Base-by-base conservation (phyloP, 2,329 filamentous ascomycete genomes). In the Scytalidium lignicola region DNA sequence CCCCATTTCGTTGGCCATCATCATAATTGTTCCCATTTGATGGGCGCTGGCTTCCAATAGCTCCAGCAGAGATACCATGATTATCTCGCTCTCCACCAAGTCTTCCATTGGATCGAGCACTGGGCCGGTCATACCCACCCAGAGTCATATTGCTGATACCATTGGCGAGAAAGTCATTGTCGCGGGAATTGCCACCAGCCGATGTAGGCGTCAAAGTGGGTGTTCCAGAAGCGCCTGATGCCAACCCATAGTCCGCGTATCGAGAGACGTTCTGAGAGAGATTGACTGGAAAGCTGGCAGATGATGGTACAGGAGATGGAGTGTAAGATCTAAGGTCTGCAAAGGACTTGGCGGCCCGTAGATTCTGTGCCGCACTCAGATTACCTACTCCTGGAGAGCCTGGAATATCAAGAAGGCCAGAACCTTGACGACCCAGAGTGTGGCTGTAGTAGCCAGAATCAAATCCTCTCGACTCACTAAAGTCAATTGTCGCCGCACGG, bases 401-500 rank as follows among this genome's bases (percentile, higher is more conserved):
- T n/a, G 91, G 83, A 50, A 93, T 83, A 64, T 91, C 88, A 32
- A 97, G 75, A n/a, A 91, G 90, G 23, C 78, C 80, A 12, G 88
- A 88, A 22, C 86, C 85, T 58, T 92, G 89, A 55, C 92, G 83
- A 19, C 88, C 85, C 51, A 96, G 79, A 2, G 86, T 80, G 60
- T 84, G 83, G 56, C 86, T 86, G 56, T 80, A 83, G 32, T 37
- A 37, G 44, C 76, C 76, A 18, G 83, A 84, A 26, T 72, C 73
- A 18, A 78, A 71, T 19, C 86, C 85, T 47, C 88, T 80, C 46
- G 88, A 82, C 54, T 90, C 86, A 56, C 88, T 90, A 68, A 97
- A 97, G 68, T 97, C 93, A 57, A 95, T 96, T 2, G 93, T 97
- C n/a, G 93, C 93, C 15, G 93, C 91, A 54, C 93, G 86, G 71